Conservation (phyloP, 441 rosid genomes). For the Croton setiger region DNA sequence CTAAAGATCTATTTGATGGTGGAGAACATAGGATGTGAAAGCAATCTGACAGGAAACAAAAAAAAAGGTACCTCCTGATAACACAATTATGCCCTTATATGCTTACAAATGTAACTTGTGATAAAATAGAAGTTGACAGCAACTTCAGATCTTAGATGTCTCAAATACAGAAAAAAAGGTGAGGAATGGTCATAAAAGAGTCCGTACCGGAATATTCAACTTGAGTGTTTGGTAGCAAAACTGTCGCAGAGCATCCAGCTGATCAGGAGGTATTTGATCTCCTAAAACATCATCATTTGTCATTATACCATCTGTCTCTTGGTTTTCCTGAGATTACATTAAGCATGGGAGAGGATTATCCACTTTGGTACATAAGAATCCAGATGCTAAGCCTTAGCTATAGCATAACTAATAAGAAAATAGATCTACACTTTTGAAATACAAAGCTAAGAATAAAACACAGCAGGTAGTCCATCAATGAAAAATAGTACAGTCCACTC, state of each 20-base stretch:
- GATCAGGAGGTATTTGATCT: conserved; percentile 89
- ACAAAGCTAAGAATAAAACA: neutral
- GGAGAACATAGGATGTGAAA: conserved; percentile 2
- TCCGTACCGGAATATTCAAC: conserved; percentile 61
- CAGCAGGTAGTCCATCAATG: neutral
- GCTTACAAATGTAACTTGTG: neutral
- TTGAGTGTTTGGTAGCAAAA: conserved; percentile 78
- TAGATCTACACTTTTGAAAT: neutral
- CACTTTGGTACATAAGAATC: neutral
- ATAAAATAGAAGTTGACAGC: neutral
- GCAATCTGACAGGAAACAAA: neutral
- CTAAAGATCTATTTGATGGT: neutral
- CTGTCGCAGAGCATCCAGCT: conserved; percentile 53
- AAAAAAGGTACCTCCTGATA: neutral
- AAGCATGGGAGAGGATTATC: neutral
- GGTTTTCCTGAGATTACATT: conserved; percentile 50
- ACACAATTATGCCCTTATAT: neutral
- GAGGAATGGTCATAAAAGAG: conserved; percentile 19
- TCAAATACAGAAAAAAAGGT: conserved; percentile 1
- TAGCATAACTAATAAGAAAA: conserved; percentile 15
- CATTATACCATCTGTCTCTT: conserved; percentile 53
- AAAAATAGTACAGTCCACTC: neutral
- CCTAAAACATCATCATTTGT: conserved; percentile 98
- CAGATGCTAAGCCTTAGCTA: neutral
- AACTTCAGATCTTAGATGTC: neutral